A percentile compares a stretch with the other conserved stretches of the same genome.
These are phyloP conservation scores for Fusarium bactridioides DNA, from an alignment of 2,329 filamentous ascomycete genomes.

Conservation along the genomic window DNA sequence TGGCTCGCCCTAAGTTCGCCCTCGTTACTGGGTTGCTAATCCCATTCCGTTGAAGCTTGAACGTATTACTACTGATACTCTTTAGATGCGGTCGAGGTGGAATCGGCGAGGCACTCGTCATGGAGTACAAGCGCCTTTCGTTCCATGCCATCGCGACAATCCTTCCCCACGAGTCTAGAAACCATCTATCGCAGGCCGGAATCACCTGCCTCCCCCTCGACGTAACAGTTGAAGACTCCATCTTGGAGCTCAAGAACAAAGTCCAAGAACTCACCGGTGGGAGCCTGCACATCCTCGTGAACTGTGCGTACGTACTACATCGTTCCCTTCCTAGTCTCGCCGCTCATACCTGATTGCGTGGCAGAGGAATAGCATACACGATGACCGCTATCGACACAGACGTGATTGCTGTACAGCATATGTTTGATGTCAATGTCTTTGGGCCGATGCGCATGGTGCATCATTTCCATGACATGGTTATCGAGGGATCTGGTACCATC, in stretches of 20 bases:
- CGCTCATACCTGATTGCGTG: accelerated
- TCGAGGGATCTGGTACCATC: not conserved
- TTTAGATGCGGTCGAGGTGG: not conserved
- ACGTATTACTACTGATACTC: not conserved
- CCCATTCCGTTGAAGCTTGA: accelerated
- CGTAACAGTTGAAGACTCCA: not conserved
- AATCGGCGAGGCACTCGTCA: not conserved
- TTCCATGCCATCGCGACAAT: not conserved
- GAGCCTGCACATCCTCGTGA: not conserved
- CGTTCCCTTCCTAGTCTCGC: accelerated
- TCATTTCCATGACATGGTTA: not conserved
- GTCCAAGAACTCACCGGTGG: not conserved
- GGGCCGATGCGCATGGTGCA: not conserved
- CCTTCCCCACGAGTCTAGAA: not conserved
- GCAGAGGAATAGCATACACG: not conserved
- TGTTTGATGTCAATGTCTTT: not conserved
- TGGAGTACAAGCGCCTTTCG: not conserved
- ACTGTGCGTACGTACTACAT: not conserved
- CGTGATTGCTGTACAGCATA: not conserved
- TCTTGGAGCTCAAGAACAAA: not conserved
- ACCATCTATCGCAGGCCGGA: not conserved
- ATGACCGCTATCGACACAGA: not conserved
- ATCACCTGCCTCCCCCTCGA: not conserved
- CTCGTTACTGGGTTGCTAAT: not conserved
- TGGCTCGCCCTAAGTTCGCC: not conserved